Conservation (phyloP, 148 eudicot species). For the Chenopodium album region DNA sequence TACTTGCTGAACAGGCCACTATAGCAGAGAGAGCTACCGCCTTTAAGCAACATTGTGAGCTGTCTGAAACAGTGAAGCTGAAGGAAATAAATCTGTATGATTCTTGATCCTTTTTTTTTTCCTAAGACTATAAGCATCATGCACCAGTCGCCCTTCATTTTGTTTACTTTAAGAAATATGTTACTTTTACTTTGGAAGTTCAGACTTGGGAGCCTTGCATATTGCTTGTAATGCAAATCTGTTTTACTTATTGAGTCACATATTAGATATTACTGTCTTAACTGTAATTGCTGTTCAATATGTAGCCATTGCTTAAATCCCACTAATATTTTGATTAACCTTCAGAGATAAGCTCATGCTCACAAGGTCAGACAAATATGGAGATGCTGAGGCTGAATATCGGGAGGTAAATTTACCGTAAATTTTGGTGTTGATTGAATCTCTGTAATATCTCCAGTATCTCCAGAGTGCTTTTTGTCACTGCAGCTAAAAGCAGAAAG, state of each 20-base stretch:
- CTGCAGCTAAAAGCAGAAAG: constrained; percentile 81
- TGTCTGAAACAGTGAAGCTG: constrained; percentile 80
- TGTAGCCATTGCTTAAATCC: constrained; percentile 10
- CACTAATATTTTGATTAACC: constrained; percentile 3
- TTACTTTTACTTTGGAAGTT: neutral
- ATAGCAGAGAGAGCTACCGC: constrained; percentile 89
- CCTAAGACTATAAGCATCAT: neutral
- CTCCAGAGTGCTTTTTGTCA: constrained; percentile 9
- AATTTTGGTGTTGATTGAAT: neutral
- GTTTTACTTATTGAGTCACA: neutral
- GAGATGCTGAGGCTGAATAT: constrained; percentile 78
- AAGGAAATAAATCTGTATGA: constrained; percentile 93
- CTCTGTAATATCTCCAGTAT: constrained; percentile 8
- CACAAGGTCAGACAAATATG: constrained; percentile 72
- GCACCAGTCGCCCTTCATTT: neutral
- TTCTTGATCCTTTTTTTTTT: constrained; percentile 7
- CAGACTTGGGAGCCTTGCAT: constrained; percentile 3
- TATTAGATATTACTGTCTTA: neutral
- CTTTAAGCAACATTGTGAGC: constrained; percentile 87
- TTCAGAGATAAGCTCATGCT: constrained; percentile 77
- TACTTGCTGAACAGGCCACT: constrained; percentile 62
- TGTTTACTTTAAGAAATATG: neutral
- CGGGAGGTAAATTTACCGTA: constrained; percentile 54
- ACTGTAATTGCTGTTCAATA: neutral
- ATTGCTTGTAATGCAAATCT: neutral